Percentiles rank a stretch among this genome's conserved stretches.
phyloP scores from a whole-genome alignment of 225 moss, liverwort and hornwort species.

The Asterella californica region DNA sequence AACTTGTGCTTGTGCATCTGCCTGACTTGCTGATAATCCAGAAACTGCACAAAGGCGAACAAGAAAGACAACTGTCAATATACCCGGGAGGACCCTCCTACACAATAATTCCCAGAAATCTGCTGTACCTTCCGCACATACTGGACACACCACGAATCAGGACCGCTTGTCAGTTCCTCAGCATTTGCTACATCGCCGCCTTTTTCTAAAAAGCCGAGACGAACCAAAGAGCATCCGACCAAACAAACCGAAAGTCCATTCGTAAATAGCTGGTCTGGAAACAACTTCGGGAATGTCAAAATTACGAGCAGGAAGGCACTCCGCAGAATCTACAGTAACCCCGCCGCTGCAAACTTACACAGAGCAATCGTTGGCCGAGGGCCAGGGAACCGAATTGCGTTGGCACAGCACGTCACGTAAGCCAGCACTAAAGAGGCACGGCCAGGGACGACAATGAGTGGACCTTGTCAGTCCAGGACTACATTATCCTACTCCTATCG shows the following conservation, averaged over 20 bases:
- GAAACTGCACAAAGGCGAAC: slow-evolving; percentile 52
- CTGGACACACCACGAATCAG: not conserved
- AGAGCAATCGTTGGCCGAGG: not conserved
- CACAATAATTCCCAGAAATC: not conserved
- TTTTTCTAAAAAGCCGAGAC: too few relatives aligned
- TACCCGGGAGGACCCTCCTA: too few relatives aligned
- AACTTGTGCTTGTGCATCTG: slow-evolving; percentile 69
- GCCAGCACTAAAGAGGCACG: too few relatives aligned
- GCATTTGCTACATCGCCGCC: too few relatives aligned
- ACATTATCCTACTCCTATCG: not conserved
- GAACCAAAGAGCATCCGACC: too few relatives aligned
- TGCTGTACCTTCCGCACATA: not conserved
- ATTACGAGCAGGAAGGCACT: not conserved
- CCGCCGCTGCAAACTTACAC: not conserved
- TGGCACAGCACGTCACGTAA: not conserved
- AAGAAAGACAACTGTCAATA: too few relatives aligned
- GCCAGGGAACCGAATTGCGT: not conserved
- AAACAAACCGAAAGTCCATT: too few relatives aligned
- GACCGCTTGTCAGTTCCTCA: too few relatives aligned
- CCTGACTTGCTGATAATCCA: slow-evolving; percentile 72
- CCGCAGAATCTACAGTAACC: not conserved
- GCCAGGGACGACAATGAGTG: too few relatives aligned
- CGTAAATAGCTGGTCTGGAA: too few relatives aligned
- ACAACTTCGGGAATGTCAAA: too few relatives aligned
- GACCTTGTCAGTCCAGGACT: not conserved